phyloP scores from a whole-genome alignment of 169 alveolate genomes.

The Cryptosporidium ryanae region DNA sequence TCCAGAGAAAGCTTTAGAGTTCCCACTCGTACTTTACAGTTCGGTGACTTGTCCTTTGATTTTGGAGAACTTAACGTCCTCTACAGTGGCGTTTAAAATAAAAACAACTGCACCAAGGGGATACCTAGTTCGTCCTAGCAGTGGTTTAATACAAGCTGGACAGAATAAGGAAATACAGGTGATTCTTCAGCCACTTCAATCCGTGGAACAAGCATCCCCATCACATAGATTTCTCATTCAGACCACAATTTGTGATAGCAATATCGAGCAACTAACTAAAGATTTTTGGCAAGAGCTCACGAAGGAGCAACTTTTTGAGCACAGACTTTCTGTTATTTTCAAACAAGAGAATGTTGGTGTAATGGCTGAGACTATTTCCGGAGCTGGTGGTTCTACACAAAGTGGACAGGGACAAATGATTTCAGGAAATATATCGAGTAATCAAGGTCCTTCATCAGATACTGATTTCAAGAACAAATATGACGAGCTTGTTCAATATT shows the following conservation, averaged over 20 bases:
- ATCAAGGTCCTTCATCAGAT: constrained; percentile 42
- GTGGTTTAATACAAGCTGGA: constrained; percentile 85
- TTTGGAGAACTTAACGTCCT: constrained; percentile 84
- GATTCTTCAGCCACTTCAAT: constrained; percentile 85
- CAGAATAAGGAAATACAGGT: constrained; percentile 85
- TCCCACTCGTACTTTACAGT: constrained; percentile 87
- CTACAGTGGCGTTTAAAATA: constrained; percentile 87
- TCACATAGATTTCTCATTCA: constrained; percentile 88
- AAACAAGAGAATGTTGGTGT: constrained; percentile 83
- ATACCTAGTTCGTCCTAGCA: constrained; percentile 87
- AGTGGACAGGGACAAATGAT: constrained; percentile 1
- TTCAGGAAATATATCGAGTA: neutral
- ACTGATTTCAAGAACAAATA: constrained; percentile 79
- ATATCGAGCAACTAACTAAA: constrained; percentile 83
- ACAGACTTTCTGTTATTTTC: constrained; percentile 85
- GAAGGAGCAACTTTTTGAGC: constrained; percentile 84
- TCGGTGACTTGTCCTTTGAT: constrained; percentile 85
- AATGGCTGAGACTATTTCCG: constrained; percentile 79
- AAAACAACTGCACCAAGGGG: constrained; percentile 90
- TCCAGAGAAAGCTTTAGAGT: constrained; percentile 87
- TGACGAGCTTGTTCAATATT: constrained; percentile 87
- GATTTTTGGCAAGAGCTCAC: constrained; percentile 86
- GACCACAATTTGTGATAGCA: constrained; percentile 79
- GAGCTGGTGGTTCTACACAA: constrained; percentile 49
- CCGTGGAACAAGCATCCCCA: constrained; percentile 84